phyloP scores from a whole-genome alignment of 441 rosid genomes.

The Melastoma candidum region DNA sequence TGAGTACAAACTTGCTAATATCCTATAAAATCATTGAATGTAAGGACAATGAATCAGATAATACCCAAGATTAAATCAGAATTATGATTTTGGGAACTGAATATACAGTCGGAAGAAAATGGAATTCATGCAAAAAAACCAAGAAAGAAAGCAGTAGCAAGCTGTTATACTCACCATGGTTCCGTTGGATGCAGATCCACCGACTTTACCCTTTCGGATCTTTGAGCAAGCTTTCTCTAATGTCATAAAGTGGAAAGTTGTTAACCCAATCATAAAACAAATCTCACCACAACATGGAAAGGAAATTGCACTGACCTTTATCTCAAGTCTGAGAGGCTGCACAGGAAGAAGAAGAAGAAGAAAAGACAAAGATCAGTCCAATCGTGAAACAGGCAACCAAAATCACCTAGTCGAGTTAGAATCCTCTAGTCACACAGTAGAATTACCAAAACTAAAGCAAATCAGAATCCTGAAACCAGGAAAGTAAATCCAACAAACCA shows the following conservation, averaged over 20 bases:
- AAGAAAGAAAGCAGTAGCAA: background rate
- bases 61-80: background rate
- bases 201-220: slow-evolving; percentile 10
- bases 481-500: too few relatives aligned
- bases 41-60: slow-evolving; percentile 6
- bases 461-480: too few relatives aligned
- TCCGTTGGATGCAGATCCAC: slow-evolving; percentile 12
- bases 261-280: too few relatives aligned
- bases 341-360: background rate
- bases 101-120: background rate
- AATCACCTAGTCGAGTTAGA: background rate
- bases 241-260: too few relatives aligned
- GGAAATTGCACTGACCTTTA: slow-evolving; percentile 1
- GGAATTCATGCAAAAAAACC: background rate
- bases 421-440: too few relatives aligned
- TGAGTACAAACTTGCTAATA: slow-evolving; percentile 14
- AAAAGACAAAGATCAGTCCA: background rate
- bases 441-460: too few relatives aligned
- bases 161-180: slow-evolving; percentile 5
- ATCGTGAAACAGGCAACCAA: background rate
- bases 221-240: slow-evolving; percentile 8
- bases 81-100: background rate
- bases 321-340: slow-evolving; percentile 13
- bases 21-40: slow-evolving; percentile 7
- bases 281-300: too few relatives aligned